Evolutionary conservation across 2,329 filamentous ascomycete species (phyloP), one percentile per base, ranked within the genome.

Genomic region (Cadophora luteo-olivacea): DNA sequence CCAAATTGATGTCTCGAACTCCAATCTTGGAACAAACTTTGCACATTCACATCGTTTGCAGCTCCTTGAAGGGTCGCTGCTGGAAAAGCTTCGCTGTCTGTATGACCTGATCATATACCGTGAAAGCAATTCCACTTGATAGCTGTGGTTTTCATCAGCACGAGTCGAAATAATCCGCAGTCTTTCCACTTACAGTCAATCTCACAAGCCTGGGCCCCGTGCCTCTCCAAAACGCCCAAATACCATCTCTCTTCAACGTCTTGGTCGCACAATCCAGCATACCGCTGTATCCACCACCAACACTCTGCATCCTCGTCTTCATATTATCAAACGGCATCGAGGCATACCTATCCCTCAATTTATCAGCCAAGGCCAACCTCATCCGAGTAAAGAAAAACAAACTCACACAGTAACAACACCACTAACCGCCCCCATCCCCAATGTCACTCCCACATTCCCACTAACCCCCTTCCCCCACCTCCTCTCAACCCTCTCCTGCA

Each of bases 271-370:
- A 71, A 16, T 71, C 58, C 6, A 69, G 16, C 45, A 63, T 67
- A 2, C 69, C 69, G 1, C 19, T 58, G 33, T 67, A 69, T 24
- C 25, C 3, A 48, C 36, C 52, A 1, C 67, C 61, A 32, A 62
- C 49, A n/a, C 57, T 67, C 49, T 75, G 73, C 69, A 75, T 69
- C 11, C 71, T 49, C 2, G 75, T 75, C 70, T 75, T 76, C 45
- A 74, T 72, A 19, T 72, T 74, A 55, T 75, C 73, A 36, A 76
- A 72, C 14, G 72, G 74, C 72, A 76, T 76, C 2, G 68, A 67
- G 9, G 68, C 68, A 61, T 69, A 69, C 7, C 36, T 38, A 38
- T 38, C 7, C 11, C 36, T 9, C 8, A 38, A 38, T 4, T 38
- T 7, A 38, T 29, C 29, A 14, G 36, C 12, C 36, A 38, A 9